phyloP scores from a whole-genome alignment of 2,329 filamentous ascomycete species.

The Blastomyces gilchristii region DNA sequence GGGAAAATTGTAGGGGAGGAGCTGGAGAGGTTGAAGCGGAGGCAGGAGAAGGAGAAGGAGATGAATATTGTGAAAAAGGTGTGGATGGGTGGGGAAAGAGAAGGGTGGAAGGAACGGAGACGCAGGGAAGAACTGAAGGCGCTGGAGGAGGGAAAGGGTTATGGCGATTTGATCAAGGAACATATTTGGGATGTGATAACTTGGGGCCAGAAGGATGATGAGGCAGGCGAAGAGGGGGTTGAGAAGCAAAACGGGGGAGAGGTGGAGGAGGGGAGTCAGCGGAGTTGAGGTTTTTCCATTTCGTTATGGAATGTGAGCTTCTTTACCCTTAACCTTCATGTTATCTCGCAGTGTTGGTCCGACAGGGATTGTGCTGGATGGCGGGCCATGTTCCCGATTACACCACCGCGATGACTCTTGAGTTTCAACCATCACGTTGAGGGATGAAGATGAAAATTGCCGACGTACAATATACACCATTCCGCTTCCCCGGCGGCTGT shows the following conservation, averaged over 20 bases:
- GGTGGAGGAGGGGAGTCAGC: slow-evolving; percentile 21
- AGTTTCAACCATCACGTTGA: too few relatives aligned
- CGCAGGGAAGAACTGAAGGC: slow-evolving; percentile 33
- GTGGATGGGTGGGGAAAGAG: slow-evolving; percentile 31
- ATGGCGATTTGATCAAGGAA: slow-evolving; percentile 37
- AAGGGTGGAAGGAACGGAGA: slow-evolving; percentile 31
- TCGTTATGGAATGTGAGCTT: background rate
- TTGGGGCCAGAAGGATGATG: slow-evolving; percentile 18
- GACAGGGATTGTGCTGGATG: background rate
- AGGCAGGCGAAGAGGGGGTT: slow-evolving; percentile 14
- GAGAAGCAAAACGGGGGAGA: slow-evolving; percentile 4
- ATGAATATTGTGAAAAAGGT: slow-evolving; percentile 15
- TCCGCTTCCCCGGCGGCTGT: background rate
- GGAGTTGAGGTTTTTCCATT: slow-evolving; percentile 11
- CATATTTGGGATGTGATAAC: slow-evolving; percentile 35
- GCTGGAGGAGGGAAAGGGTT: slow-evolving; percentile 30
- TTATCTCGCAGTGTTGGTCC: background rate
- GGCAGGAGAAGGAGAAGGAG: slow-evolving; percentile 16
- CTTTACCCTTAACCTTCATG: background rate
- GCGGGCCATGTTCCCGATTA: background rate
- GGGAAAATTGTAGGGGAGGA: slow-evolving; percentile 10
- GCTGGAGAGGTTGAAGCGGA: slow-evolving; percentile 25
- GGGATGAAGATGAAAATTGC: background rate
- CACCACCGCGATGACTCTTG: background rate
- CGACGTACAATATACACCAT: background rate